A percentile compares a stretch with the other conserved stretches of the same genome.
phyloP scores from a whole-genome alignment of 1,139 yeast genomes.

The Candida labiduridarum region DNA sequence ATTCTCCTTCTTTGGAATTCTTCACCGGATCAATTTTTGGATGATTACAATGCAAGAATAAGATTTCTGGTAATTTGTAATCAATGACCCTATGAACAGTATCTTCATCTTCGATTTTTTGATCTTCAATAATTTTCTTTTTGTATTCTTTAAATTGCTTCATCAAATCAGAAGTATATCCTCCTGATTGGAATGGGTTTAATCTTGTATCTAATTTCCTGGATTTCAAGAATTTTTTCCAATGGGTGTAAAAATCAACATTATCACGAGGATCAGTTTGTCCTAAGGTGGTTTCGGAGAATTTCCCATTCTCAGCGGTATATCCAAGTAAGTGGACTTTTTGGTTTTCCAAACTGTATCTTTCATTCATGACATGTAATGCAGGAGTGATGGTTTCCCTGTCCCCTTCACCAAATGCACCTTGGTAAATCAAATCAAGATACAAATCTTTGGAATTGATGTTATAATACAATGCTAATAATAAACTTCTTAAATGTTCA shows the following conservation, averaged over 20 bases:
- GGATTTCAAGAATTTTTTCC: conserved; percentile 29
- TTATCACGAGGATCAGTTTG: conserved; percentile 36
- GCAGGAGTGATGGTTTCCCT: conserved; percentile 45
- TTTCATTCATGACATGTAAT: conserved; percentile 36
- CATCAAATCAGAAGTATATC: conserved; percentile 25
- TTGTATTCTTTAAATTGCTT: conserved; percentile 23
- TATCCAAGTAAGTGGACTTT: conserved; percentile 30
- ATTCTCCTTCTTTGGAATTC: conserved; percentile 22
- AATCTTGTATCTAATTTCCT: conserved; percentile 29
- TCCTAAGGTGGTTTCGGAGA: conserved; percentile 34
- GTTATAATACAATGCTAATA: conserved; percentile 38
- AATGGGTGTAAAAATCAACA: conserved; percentile 24
- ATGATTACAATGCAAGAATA: conserved; percentile 46
- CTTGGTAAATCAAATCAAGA: conserved; percentile 38
- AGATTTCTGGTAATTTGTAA: conserved; percentile 26
- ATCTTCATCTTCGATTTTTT: conserved; percentile 14
- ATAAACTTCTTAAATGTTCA: conserved; percentile 30
- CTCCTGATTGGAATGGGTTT: conserved; percentile 33
- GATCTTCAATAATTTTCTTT: conserved; percentile 14
- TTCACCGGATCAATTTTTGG: conserved; percentile 42
- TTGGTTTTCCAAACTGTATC: conserved; percentile 30
- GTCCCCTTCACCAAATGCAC: conserved; percentile 42
- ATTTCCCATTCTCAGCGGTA: conserved; percentile 20
- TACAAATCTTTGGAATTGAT: conserved; percentile 30
- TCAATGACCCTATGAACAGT: conserved; percentile 13